Base-by-base conservation (phyloP, 495 filamentous ascomycete genomes). In the Aspergillus conjunctus region DNA sequence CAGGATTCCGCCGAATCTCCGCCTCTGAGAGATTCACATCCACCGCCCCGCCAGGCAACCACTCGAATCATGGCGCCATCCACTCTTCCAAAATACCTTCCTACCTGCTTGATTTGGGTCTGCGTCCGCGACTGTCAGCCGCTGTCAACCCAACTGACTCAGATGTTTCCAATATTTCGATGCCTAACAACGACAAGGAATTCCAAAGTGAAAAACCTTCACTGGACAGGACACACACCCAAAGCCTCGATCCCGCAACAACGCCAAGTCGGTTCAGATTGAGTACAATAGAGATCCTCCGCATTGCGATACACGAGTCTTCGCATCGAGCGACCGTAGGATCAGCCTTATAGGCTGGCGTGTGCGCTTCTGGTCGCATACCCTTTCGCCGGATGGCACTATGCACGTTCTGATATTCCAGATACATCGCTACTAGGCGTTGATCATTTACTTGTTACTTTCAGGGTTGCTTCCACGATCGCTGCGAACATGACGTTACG, bases 401-500 rank as follows among this genome's bases (percentile, higher is more conserved):
- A 45, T 58, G 68, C 34, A 20, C 68, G 12, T 55, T 67, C 31
- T 60, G 62, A 65, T 69, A 41, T 72, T 72, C 54, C 48, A 66
- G 5, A 62, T 56, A 14, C 64, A 59, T 37, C 64, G 70, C 59
- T 70, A 70, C 44, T 72, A 72, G 14, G 21, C 11, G n/a, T 4
- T 37, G n/a, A 14, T n/a, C 18, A 22, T 22, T 44, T 15, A 31
- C n/a, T 4, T 21, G 34, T 37, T 26, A 49, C 11, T 50, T 31
- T 21, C 49, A 82, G 77, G 63, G 90, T 88, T 12, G 89, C 90
- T 48, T 91, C 88, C 1, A 88, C 89, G 37, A 88, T 93, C 51
- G 90, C 90, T 11, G 90, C 85, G 21, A 93, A 93, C 72, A 92
- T 89, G 2, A 89, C 93, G 73, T 76, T 92, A 8, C 87, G 90